Evolutionary conservation across 805 yeast species (phyloP).

Genomic region (Yamadazyma sp.): DNA sequence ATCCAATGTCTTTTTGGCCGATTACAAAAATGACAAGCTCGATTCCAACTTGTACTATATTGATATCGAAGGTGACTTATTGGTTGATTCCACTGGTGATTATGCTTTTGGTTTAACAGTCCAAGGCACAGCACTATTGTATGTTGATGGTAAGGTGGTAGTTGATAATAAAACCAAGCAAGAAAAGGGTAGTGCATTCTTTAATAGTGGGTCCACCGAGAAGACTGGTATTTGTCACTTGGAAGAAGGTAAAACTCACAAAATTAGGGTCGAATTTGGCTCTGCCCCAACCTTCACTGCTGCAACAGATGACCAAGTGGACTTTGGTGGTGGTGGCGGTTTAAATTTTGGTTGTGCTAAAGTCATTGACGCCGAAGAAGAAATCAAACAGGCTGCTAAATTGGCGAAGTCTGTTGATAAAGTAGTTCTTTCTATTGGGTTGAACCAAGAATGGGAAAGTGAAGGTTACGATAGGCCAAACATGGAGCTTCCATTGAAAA

Average conservation of each 20-base stretch:
- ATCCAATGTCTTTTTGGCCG: slow-evolving; percentile 21
- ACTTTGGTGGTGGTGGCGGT: slow-evolving; percentile 28
- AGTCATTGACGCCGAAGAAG: slow-evolving; percentile 26
- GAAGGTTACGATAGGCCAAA: slow-evolving; percentile 33
- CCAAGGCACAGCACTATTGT: slow-evolving; percentile 56
- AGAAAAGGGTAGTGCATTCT: slow-evolving; percentile 48
- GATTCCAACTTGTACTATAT: slow-evolving; percentile 36
- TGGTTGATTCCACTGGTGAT: slow-evolving; percentile 47
- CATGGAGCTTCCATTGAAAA: slow-evolving; percentile 27
- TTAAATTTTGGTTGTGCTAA: slow-evolving; percentile 24
- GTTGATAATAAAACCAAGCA: slow-evolving; percentile 59
- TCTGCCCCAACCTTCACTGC: slow-evolving; percentile 19
- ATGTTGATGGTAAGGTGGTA: slow-evolving; percentile 49
- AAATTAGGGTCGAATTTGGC: slow-evolving; percentile 50
- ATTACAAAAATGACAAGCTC: slow-evolving; percentile 20
- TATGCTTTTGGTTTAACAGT: slow-evolving; percentile 54
- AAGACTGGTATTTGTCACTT: slow-evolving; percentile 41
- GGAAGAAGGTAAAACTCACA: slow-evolving; percentile 46
- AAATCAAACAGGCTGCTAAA: slow-evolving; percentile 23
- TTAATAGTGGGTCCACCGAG: slow-evolving; percentile 48
- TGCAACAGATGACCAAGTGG: slow-evolving; percentile 8
- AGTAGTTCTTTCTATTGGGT: slow-evolving; percentile 31
- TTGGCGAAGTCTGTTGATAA: slow-evolving; percentile 31
- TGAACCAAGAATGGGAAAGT: slow-evolving; percentile 32
- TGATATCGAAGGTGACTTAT: slow-evolving; percentile 42